Conservation (phyloP, 23 red algal species). For the Cyanidioschyzon merolae region DNA sequence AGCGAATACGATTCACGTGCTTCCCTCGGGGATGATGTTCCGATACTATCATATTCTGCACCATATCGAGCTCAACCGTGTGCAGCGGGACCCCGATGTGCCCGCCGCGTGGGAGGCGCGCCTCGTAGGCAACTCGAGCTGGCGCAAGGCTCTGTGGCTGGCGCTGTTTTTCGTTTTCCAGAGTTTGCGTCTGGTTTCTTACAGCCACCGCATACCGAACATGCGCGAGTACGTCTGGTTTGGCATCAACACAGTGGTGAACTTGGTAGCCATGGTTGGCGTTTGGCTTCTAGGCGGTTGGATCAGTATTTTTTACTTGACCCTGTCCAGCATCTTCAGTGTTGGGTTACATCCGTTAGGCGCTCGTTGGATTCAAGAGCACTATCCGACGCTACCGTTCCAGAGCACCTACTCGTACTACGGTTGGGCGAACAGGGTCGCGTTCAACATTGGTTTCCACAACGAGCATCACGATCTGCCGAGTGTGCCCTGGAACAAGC, state of each 20-base stretch:
- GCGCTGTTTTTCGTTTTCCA: slow-evolving; percentile 22
- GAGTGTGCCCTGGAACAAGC: slow-evolving; percentile 54
- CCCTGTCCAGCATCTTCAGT: slow-evolving; percentile 43
- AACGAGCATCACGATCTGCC: slow-evolving; percentile 99
- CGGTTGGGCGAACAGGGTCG: slow-evolving; percentile 86
- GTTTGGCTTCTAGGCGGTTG: slow-evolving; percentile 19
- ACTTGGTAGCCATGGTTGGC: slow-evolving; percentile 19
- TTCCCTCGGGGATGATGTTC: slow-evolving; percentile 92
- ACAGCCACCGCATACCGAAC: slow-evolving; percentile 58
- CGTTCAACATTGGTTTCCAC: slow-evolving; percentile 98
- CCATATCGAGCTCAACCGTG: slow-evolving; percentile 92
- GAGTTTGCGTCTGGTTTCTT: slow-evolving; percentile 30
- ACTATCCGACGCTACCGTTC: slow-evolving; percentile 97
- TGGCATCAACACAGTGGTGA: slow-evolving; percentile 34
- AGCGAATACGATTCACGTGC: slow-evolving; percentile 73
- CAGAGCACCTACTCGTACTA: slow-evolving; percentile 98
- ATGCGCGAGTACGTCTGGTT: slow-evolving; percentile 53
- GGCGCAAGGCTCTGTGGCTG: slow-evolving; percentile 84
- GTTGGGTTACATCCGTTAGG: slow-evolving; percentile 96
- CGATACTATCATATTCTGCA: slow-evolving; percentile 99
- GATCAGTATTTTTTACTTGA: slow-evolving; percentile 44
- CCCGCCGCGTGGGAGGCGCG: slow-evolving; percentile 83
- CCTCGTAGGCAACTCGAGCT: slow-evolving; percentile 68
- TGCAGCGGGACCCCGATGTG: slow-evolving; percentile 76
- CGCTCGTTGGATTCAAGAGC: slow-evolving; percentile 98